Conservation (phyloP, 2,329 filamentous ascomycete species). For the Teratosphaeria viscida region DNA sequence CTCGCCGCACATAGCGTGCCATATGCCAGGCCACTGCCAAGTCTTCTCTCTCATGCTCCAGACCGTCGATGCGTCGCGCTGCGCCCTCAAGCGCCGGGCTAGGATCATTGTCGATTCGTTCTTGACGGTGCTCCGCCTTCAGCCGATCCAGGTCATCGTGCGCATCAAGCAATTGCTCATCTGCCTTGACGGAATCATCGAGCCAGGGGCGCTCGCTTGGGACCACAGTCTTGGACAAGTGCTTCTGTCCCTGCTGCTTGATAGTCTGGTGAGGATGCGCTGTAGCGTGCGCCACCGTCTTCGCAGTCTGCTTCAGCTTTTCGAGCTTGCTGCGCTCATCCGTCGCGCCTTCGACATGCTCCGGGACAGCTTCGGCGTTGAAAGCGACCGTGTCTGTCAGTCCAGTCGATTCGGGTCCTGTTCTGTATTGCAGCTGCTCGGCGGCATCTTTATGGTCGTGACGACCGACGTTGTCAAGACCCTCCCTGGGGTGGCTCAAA, state of each 20-base stretch:
- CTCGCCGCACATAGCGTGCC: slow-evolving; percentile 3
- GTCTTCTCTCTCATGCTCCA: slow-evolving; percentile 2
- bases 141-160: slow-evolving; percentile 1
- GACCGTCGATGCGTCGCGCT: not conserved
- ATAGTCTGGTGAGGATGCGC: slow-evolving; percentile 3
- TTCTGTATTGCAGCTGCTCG: not conserved
- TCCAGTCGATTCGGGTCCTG: not conserved
- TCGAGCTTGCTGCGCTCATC: not conserved
- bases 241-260: not conserved
- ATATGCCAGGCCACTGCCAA: slow-evolving; percentile 3
- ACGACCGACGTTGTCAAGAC: not conserved
- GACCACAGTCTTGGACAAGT: not conserved
- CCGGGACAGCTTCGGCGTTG: not conserved
- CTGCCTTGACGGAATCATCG: not conserved
- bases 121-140: not conserved
- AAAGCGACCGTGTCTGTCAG: slow-evolving; percentile 1
- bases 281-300: not conserved
- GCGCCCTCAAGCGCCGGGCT: not conserved
- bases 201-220: slow-evolving; percentile 2
- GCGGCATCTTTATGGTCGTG: not conserved
- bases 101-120: not conserved
- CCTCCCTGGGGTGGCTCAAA: not conserved
- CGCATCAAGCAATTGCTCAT: slow-evolving; percentile 1
- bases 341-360: not conserved
- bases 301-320: slow-evolving; percentile 1